phyloP scores from a whole-genome alignment of 108 stramenopile species.

The Seminavis robusta region DNA sequence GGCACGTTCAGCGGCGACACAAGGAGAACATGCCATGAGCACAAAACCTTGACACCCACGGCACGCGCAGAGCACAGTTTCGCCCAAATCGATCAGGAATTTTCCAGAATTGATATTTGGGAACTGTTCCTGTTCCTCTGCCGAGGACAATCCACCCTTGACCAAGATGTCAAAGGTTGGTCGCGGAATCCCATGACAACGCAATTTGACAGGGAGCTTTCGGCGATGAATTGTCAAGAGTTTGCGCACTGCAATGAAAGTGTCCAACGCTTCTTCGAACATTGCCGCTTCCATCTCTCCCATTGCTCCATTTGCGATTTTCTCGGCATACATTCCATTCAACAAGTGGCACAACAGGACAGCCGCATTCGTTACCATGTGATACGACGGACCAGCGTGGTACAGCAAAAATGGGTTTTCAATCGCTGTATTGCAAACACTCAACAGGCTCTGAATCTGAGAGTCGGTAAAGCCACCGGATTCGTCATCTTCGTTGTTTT shows the following conservation, averaged over 20 bases:
- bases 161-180: constrained; percentile 28
- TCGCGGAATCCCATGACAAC: constrained; percentile 82
- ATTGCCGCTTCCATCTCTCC: constrained; percentile 69
- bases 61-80: constrained; percentile 74
- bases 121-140: no score
- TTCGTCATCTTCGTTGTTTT: constrained; percentile 63
- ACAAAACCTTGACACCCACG: constrained; percentile 90
- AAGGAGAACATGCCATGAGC: constrained; percentile 86
- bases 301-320: constrained; percentile 14
- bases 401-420: constrained; percentile 76
- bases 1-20: constrained; percentile 81
- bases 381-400: constrained; percentile 80
- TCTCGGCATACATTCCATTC: constrained; percentile 76
- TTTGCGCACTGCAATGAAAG: constrained; percentile 70
- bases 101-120: constrained; percentile 30
- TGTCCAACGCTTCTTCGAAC: constrained; percentile 81
- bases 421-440: constrained; percentile 77
- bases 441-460: constrained; percentile 73
- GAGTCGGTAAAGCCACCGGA: constrained; percentile 71
- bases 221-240: constrained; percentile 71
- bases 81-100: constrained; percentile 75
- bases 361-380: constrained; percentile 80
- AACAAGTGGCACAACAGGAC: constrained; percentile 80
- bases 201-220: constrained; percentile 69
- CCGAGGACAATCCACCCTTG: constrained; percentile 23